Evolutionary conservation across 345 rosid genomes (phyloP).

Genomic region (Gossypium mustelinum): DNA sequence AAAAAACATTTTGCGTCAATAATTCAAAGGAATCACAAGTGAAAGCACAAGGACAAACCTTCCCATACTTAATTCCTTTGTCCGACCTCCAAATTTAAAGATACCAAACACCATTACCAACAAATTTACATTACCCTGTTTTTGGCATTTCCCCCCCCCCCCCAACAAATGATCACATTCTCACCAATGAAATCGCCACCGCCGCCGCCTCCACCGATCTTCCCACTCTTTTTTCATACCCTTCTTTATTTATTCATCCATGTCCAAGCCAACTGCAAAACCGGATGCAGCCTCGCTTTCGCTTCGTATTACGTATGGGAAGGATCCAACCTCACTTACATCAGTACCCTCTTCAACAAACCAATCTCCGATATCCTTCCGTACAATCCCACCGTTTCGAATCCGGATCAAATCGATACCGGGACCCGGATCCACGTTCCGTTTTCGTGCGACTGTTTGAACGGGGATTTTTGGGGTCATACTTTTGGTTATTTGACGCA

Average conservation of each 20-base stretch:
- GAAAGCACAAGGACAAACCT: conserved; percentile 15
- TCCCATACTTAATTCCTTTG: not conserved
- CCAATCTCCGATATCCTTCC: conserved; percentile 25
- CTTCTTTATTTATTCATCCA: conserved; percentile 7
- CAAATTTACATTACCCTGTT: not conserved
- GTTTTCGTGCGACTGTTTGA: conserved; percentile 44
- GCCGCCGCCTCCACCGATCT: not conserved
- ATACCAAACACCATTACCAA: conserved; percentile 15
- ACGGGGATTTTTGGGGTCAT: conserved; percentile 45
- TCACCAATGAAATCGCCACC: not conserved
- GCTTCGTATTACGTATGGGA: conserved; percentile 39
- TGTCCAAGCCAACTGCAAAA: conserved; percentile 32
- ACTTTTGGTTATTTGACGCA: conserved; percentile 35
- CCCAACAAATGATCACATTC: not conserved
- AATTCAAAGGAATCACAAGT: not conserved
- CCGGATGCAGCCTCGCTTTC: conserved; percentile 38
- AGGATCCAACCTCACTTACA: conserved; percentile 39
- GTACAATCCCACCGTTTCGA: conserved; percentile 30
- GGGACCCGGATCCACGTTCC: conserved; percentile 35
- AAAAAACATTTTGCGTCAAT: not conserved
- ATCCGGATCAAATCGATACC: conserved; percentile 15
- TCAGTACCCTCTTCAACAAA: conserved; percentile 28
- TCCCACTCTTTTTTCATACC: not conserved
- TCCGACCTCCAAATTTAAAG: no score
- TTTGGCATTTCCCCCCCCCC: not conserved